phyloP scores from a whole-genome alignment of 352 stramenopile genomes.

The Thalassiosira mediterranea region DNA sequence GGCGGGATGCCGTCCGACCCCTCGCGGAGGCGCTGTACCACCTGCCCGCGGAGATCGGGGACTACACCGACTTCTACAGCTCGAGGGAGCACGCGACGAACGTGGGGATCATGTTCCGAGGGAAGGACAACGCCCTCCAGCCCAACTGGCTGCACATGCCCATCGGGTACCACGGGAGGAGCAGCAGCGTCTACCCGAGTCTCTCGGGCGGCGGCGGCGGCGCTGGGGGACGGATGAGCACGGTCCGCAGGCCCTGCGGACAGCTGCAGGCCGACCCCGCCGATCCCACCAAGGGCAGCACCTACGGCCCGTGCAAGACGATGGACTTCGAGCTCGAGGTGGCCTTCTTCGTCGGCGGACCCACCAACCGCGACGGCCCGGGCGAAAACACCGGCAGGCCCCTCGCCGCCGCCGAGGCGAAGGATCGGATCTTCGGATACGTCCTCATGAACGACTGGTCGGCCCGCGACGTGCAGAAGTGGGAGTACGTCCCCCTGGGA shows the following conservation, averaged over 20 bases:
- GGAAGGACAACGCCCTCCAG: constrained; percentile 94
- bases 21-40: constrained; percentile 84
- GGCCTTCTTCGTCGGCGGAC: constrained; percentile 92
- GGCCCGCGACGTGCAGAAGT: constrained; percentile 92
- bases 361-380: constrained; percentile 72
- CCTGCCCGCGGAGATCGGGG: constrained; percentile 91
- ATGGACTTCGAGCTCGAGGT: constrained; percentile 98
- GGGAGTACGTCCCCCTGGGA: constrained; percentile 96
- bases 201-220: constrained; percentile 3
- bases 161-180: constrained; percentile 96
- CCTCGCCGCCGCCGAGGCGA: constrained; percentile 89
- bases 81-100: constrained; percentile 96
- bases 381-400: constrained; percentile 76
- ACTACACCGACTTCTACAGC: constrained; percentile 98
- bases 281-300: constrained; percentile 91
- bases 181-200: constrained; percentile 86
- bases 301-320: constrained; percentile 88
- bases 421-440: constrained; percentile 96
- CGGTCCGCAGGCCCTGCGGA: constrained; percentile 84
- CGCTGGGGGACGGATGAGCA: constrained; percentile 18
- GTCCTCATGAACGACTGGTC: constrained; percentile 98
- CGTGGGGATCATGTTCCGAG: constrained; percentile 80
- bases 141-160: constrained; percentile 96
- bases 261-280: constrained; percentile 91
- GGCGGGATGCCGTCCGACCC: constrained; percentile 85